Evolutionary conservation across 768 basidiomycete species (phyloP), one percentile per base, ranked within the genome.

Genomic region (Naematelia encephala): DNA sequence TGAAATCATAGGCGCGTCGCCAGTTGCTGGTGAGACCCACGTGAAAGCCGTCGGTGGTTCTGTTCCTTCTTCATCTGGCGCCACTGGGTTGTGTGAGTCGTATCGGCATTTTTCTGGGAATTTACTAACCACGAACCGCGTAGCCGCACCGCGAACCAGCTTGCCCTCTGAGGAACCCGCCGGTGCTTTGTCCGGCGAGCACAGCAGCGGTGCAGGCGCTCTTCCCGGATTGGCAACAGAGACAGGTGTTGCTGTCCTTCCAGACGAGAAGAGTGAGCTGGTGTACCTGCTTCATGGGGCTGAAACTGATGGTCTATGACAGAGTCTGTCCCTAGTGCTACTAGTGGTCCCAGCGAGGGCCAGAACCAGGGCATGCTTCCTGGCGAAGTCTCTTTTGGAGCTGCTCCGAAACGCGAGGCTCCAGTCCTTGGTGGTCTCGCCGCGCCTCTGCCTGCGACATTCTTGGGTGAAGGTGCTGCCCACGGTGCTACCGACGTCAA

Each of bases 181-280:
- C 12, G 72, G 68, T 11, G 63, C 70, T n/a, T 51, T 56, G 1
- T 63, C 74, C 3, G 70, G 69, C 0, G 68, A 71, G 25, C 60
- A 62, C 19, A 56, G 64, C 13, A 46, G 42, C 19, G 72, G 74
- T 39, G 67, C 62, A 14, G 72, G 72, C 22, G 66, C 68, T 21
- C 55, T 73, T 23, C 72, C 70, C 8, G 72, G 72, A 2, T 46
- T 44, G 1, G 42, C 42, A 27, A 56, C 57, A 28, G 74, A 71
- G 52, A 56, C 59, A 14, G 68, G 72, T 3, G 72, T 75, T 5
- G 72, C 74, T 29, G 59, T 75, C 25, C 59, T 69, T 12, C 72
- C 72, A 1, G 68, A 68, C 8, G 71, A 66, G 55, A 63, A 60
- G 47, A 53, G 63, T 66, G 52, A 62, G 67, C 56, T n/a, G 21